Base-by-base conservation (phyloP, 2,329 filamentous ascomycete genomes). In the Alternaria ethzedia region DNA sequence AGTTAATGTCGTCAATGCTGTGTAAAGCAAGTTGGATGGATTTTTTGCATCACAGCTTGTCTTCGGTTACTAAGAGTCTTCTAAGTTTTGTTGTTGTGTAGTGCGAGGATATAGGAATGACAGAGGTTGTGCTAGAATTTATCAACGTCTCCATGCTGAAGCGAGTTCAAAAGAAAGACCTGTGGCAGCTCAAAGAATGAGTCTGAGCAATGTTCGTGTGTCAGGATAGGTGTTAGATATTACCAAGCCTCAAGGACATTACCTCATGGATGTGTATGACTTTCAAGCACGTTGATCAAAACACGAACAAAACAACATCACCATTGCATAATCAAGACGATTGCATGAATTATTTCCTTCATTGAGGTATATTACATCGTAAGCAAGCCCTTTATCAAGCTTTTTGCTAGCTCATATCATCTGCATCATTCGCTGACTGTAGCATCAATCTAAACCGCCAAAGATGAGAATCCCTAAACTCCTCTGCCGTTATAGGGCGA, bases 321-420 rank as follows among this genome's bases (percentile, higher is more conserved):
- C 30, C 25, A 12, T 17, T 32, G 12, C 10, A 41, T 43, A 1
- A 26, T 15, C 1, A 23, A 15, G 17, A 44, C 6, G 12, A 23
- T 11, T 3, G 21, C 17, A 17, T 61, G 41, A 54, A 64, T 70
- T 69, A 66, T 64, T 49, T 59, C 52, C 45, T 66, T 68, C 46
- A 64, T 68, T 72, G 66, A 68, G 60, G 57, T 74, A 71, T 64
- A 71, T 61, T 76, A 66, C 73, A 76, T 74, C 73, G 66, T 73
- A 66, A 67, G 63, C 62, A 65, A 50, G 58, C 64, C 64, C n/a
- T 60, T 54, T 56, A 45, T 63, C 41, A 66, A 66, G 68, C 66
- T 61, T 65, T 59, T 66, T 68, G 68, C 65, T 67, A 63, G 66
- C 50, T 73, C 63, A 68, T 72, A 59, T 73, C 68, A 51, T 73